Base-by-base conservation (phyloP, 78 protist species). In the Tieghemostelium lacteum region DNA sequence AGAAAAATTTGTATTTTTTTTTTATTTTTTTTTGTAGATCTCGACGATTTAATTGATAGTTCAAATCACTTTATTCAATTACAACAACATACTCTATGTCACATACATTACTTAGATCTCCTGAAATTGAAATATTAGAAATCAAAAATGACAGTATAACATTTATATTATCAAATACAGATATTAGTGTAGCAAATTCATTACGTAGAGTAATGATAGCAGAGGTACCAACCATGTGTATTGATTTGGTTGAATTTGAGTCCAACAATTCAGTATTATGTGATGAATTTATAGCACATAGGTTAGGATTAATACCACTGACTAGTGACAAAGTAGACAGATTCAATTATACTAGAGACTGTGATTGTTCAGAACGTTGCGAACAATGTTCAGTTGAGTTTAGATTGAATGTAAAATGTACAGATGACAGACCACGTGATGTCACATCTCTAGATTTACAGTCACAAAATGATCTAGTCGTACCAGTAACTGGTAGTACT, bases 271-370 rank as follows among this genome's bases (percentile, higher is more conserved):
- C 97, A 0, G 96, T 96, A 3, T 85, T 97, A 17, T 74, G 49
- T 52, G 99, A 97, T 67, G 99, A 97, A 62, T 89, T 95, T 37
- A 83, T 98, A 20, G 95, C 98, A 12, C 99, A 98, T 76, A 58
- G 99, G 14, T 85, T 97, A 10, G 99, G 99, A 1, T 78, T 98
- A 19, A 40, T 96, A 0, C 99, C 99, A 24, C 62, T 98, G 31
- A 73, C 61, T 4, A 17, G 34, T 42, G 58, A 57, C 6, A 45
- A 28, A 17, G 49, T 71, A 16, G 86, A 71, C 22, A 12, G 50
- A 0, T 77, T 85, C 55, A 39, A 75, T 22, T 89, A 85, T 73
- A 74, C 97, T 6, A 67, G 96, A 50, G 95, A 88, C 31, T 85
- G 92, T 29, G 42, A 55, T 29, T 94, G 96, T 70, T 16, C 45